A percentile compares a stretch with the other conserved stretches of the same genome.
These are phyloP conservation scores for Acidiella bohemica DNA, from an alignment of 495 filamentous ascomycete genomes.

Conservation along the genomic window DNA sequence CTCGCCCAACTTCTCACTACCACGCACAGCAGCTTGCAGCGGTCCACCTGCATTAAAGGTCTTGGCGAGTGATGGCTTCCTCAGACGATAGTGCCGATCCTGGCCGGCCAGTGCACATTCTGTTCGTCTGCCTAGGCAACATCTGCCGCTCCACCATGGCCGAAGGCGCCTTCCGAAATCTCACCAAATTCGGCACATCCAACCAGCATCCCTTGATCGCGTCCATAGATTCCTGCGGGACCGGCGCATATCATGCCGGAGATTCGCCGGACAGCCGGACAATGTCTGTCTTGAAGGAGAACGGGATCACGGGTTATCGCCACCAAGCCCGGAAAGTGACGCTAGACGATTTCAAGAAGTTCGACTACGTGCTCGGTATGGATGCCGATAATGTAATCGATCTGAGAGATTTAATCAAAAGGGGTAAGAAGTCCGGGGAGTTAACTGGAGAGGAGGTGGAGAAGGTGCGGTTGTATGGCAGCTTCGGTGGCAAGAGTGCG, in stretches of 20 bases:
- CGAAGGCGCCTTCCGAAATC: constrained; percentile 73
- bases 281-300: constrained; percentile 56
- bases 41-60: too few relatives aligned
- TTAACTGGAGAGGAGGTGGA: constrained; percentile 32
- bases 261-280: constrained; percentile 69
- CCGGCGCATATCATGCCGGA: constrained; percentile 66
- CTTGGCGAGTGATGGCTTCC: background rate
- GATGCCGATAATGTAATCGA: constrained; percentile 71
- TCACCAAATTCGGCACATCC: constrained; percentile 39
- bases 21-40: too few relatives aligned
- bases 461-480: constrained; percentile 69
- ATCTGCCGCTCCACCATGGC: constrained; percentile 95
- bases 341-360: constrained; percentile 56
- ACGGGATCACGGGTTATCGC: constrained; percentile 56
- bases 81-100: background rate
- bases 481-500: constrained; percentile 48
- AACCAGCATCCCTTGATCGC: constrained; percentile 46
- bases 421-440: constrained; percentile 40
- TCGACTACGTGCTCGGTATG: constrained; percentile 94
- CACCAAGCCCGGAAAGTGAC: constrained; percentile 68
- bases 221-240: constrained; percentile 78
- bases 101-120: constrained; percentile 44
- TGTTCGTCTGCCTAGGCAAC: constrained; percentile 95
- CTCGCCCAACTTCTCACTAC: too few relatives aligned
- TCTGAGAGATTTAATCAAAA: constrained; percentile 44